Base-by-base conservation (phyloP, 441 rosid genomes). In the Mallotus repandus region DNA sequence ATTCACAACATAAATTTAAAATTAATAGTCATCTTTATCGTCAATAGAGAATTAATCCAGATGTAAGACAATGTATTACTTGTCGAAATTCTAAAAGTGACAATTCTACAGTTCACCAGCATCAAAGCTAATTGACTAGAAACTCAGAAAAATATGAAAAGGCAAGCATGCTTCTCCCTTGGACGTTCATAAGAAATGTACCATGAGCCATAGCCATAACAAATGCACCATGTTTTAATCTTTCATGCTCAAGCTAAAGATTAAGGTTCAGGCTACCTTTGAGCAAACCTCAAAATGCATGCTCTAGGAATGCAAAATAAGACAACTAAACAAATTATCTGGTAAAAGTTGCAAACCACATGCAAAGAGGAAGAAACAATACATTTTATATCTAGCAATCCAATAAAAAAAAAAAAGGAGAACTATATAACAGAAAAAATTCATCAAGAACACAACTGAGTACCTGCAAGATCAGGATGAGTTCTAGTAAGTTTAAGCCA, bases 381-480 rank as follows among this genome's bases (percentile, higher is more conserved):
- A 48, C n/a, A 62, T 16, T 46, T 14, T 53, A 21, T 13, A 15
- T 67, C n/a, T 6, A 71, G 14, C 12, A n/a, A 3, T 43, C 38
- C 32, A 69, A 50, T 7, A 19, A 16, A 18, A 6, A 57, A 11
- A 48, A 38, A 10, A 35, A 29, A n/a, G 18, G 4, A 10, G 19
- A 63, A 38, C 55, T 57, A 53, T 19, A 70, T 9, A 7, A 41
- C 21, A 25, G 32, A 13, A 54, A 18, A 22, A 71, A 7, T 60
- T 11, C 12, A 25, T 22, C 56, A 57, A 7, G 38, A 19, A 46
- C 2, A 64, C 50, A 21, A n/a, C 16, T 10, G n/a, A 49, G 66
- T 78, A 96, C 99, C 98, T 73, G 99, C 98, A 81, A 93, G 96
- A 83, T 91, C 99, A 25, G 98, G 94, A 81, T 90, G 96, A 5